phyloP scores from a whole-genome alignment of 768 basidiomycete genomes.

The Suillus decipiens region DNA sequence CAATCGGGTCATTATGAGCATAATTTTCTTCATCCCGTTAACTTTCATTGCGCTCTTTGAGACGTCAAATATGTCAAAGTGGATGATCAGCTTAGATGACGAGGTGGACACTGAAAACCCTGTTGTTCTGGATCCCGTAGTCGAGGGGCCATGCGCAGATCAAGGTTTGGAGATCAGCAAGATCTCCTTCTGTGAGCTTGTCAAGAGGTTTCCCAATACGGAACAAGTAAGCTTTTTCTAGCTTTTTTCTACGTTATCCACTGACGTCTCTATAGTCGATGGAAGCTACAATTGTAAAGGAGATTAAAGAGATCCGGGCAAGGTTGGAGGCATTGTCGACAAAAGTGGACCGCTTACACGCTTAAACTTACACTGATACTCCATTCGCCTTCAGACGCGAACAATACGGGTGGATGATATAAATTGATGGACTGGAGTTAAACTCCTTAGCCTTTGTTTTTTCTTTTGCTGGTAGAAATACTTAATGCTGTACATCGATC shows the following conservation, averaged over 20 bases:
- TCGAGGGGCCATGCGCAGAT: conserved; percentile 54
- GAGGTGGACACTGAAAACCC: conserved; percentile 60
- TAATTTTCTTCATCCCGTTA: conserved; percentile 83
- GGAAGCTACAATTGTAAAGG: conserved; percentile 65
- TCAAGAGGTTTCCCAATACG: conserved; percentile 74
- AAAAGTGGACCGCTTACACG: conserved; percentile 34
- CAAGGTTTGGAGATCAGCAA: conserved; percentile 66
- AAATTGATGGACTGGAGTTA: background rate
- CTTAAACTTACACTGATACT: conserved; percentile 11
- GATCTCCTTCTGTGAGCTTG: conserved; percentile 67
- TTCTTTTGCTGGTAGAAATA: background rate
- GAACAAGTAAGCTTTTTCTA: conserved; percentile 53
- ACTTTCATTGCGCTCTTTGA: conserved; percentile 75
- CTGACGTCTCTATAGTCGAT: conserved; percentile 52
- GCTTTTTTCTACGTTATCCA: conserved; percentile 12
- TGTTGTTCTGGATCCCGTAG: conserved; percentile 56
- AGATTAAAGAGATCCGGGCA: conserved; percentile 58
- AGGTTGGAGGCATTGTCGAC: conserved; percentile 39
- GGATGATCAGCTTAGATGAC: conserved; percentile 65
- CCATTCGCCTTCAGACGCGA: background rate
- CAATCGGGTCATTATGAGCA: conserved; percentile 76
- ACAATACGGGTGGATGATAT: background rate
- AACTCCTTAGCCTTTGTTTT: background rate
- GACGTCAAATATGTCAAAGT: conserved; percentile 55
- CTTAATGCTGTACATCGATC: background rate